phyloP scores from a whole-genome alignment of 768 basidiomycete genomes.

The Suillus occidentalis region DNA sequence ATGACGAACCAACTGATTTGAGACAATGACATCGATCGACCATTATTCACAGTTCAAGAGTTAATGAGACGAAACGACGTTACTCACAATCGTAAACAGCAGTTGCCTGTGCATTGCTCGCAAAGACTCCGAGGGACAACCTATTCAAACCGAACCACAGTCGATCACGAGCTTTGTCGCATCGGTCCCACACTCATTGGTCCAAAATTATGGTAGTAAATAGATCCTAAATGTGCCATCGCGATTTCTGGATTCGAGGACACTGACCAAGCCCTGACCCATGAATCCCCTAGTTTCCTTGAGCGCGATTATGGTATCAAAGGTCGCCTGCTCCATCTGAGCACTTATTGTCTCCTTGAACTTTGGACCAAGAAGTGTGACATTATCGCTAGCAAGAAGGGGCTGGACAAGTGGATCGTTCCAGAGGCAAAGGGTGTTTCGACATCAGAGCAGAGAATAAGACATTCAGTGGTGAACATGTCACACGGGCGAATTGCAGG shows the following conservation, averaged over 20 bases:
- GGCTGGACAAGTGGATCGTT: constrained; percentile 30
- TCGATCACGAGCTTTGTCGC: constrained; percentile 41
- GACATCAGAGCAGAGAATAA: constrained; percentile 33
- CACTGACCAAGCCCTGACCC: constrained; percentile 31
- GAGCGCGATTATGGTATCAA: constrained; percentile 29
- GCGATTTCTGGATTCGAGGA: constrained; percentile 27
- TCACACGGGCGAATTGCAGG: background rate
- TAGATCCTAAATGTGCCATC: constrained; percentile 35
- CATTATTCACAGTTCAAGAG: background rate
- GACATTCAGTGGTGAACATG: constrained; percentile 34
- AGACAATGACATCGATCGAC: constrained; percentile 1
- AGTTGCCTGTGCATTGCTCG: constrained; percentile 39
- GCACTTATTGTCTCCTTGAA: constrained; percentile 20
- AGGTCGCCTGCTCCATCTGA: constrained; percentile 26
- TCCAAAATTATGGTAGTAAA: constrained; percentile 34
- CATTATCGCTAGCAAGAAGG: constrained; percentile 16
- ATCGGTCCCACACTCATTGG: constrained; percentile 43
- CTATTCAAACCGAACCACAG: constrained; percentile 39
- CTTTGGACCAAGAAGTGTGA: constrained; percentile 16
- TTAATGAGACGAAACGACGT: background rate
- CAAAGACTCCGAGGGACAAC: constrained; percentile 40
- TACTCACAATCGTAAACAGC: constrained; percentile 44
- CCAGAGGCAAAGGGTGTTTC: constrained; percentile 29
- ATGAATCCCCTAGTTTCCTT: constrained; percentile 32
- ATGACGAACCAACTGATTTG: constrained; percentile 38